Base-by-base conservation (phyloP, 1,284 basidiomycete genomes). In the Melampsora allii-populina region DNA sequence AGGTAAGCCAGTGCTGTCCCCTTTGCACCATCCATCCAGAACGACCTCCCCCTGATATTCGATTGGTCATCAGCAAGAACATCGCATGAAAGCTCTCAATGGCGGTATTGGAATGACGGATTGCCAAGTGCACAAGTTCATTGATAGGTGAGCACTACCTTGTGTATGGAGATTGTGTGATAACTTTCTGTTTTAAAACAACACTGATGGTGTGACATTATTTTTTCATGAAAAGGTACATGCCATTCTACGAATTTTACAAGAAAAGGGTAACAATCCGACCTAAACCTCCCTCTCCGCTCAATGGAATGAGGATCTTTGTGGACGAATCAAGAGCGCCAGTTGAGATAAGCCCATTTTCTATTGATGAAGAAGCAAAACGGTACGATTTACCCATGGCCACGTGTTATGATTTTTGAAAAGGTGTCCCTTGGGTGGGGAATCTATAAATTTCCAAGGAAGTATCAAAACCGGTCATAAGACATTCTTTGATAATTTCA, bases 71-170 rank as follows among this genome's bases (percentile, higher is more conserved):
- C 36, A 73, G 69, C 63, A 73, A 66, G 69, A 66, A 27, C 19
- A 58, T 7, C 61, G 59, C 65, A 73, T 66, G 63, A 73, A 73
- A 58, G 19, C 50, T 9, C 21, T 27, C 17, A 66, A 73, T 12
- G 63, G 50, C 27, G 68, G 68, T 24, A 17, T 63, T 36, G 68
- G 68, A 14, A 71, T 71, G 68, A 42, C 68, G n/a, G 61, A 71
- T 7, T 21, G 60, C 36, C 60, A 65, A 66, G 56, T 73, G 5
- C 19, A 58, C 24, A 29, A 48, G 33, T 65, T 73, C 39, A 42
- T 73, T 33, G 33, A 33, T 31, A 66, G 63, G 69, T 65, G 24
- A 31, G 48, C 6, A 19, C 7, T 17, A 53, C 17, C 0, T 53
- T 24, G 10, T 53, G 17, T 24, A 53, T 53, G 24, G 48, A 17